These are phyloP conservation scores for Sporothrix globosa DNA, from an alignment of 2,329 filamentous ascomycete species.

Conservation along the genomic window DNA sequence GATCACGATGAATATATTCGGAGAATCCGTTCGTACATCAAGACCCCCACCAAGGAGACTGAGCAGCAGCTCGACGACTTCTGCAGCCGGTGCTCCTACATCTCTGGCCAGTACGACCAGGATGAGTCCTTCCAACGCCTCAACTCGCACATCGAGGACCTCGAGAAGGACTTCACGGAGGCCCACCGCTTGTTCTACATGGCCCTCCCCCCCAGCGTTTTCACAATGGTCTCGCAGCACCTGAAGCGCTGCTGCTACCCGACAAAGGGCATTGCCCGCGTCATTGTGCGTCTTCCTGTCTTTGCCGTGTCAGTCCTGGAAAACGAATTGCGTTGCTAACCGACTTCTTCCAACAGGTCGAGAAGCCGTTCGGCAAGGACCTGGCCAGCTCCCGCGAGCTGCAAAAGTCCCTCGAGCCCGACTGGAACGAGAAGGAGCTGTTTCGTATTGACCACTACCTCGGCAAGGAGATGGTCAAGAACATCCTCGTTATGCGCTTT, in stretches of 20 bases:
- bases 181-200: constrained; percentile 98
- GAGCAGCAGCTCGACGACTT: constrained; percentile 95
- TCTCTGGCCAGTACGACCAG: constrained; percentile 97
- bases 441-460: constrained; percentile 99
- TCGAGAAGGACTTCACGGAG: constrained; percentile 81
- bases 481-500: constrained; percentile 95
- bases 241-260: constrained; percentile 98
- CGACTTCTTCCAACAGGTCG: constrained; percentile 62
- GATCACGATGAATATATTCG: constrained; percentile 93
- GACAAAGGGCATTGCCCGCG: constrained; percentile 82
- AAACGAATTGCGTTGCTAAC: not conserved
- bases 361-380: constrained; percentile 99
- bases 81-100: constrained; percentile 82
- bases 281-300: constrained; percentile 66
- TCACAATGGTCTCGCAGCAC: constrained; percentile 96
- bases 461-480: constrained; percentile 99
- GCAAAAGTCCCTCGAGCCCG: constrained; percentile 90
- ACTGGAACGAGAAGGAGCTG: constrained; percentile 98
- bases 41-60: constrained; percentile 95
- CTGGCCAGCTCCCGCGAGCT: constrained; percentile 90
- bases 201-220: constrained; percentile 95
- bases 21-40: constrained; percentile 96
- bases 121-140: constrained; percentile 90
- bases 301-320: not conserved
- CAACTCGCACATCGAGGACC: constrained; percentile 79